A percentile compares a stretch with the other conserved stretches of the same genome.
Evolutionary conservation across 129 eudicot genomes (phyloP).

Genomic region (Gnaphalium uliginosum): DNA sequence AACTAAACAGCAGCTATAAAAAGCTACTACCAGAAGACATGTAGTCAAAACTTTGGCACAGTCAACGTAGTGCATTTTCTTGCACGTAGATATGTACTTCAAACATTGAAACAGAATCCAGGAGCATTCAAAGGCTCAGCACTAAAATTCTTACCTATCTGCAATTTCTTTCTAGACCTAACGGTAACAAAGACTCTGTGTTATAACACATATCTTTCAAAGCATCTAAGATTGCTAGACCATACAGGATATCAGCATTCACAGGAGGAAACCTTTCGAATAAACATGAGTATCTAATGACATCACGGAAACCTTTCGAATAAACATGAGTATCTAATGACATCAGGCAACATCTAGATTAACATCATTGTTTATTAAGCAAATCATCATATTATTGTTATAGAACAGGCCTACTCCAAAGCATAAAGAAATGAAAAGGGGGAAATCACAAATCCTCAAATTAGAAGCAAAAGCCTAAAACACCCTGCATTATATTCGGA

Average conservation of each 20-base stretch:
- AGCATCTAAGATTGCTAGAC: slow-evolving; percentile 8
- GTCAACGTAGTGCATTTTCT: not conserved
- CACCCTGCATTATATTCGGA: slow-evolving; percentile 14
- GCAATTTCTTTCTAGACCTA: slow-evolving; percentile 14
- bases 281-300: not conserved
- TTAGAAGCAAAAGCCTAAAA: slow-evolving; percentile 15
- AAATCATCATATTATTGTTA: no score
- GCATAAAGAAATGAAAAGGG: slow-evolving; percentile 11
- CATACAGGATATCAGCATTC: no score
- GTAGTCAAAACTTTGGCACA: not conserved
- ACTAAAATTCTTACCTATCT: not conserved
- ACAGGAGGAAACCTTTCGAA: not conserved
- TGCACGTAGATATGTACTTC: not conserved
- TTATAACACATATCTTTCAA: not conserved
- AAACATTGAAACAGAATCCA: not conserved
- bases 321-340: not conserved
- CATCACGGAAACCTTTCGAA: not conserved
- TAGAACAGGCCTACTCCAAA: not conserved
- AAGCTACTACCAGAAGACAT: not conserved
- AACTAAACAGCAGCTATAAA: not conserved
- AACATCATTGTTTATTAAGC: no score
- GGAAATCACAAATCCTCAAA: slow-evolving; percentile 11
- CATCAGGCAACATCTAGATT: not conserved
- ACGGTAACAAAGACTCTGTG: not conserved
- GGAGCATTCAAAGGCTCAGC: not conserved